A percentile compares a stretch with the other conserved stretches of the same genome.
phyloP scores from a whole-genome alignment of 495 filamentous ascomycete species.

The Penicillium paradoxum region DNA sequence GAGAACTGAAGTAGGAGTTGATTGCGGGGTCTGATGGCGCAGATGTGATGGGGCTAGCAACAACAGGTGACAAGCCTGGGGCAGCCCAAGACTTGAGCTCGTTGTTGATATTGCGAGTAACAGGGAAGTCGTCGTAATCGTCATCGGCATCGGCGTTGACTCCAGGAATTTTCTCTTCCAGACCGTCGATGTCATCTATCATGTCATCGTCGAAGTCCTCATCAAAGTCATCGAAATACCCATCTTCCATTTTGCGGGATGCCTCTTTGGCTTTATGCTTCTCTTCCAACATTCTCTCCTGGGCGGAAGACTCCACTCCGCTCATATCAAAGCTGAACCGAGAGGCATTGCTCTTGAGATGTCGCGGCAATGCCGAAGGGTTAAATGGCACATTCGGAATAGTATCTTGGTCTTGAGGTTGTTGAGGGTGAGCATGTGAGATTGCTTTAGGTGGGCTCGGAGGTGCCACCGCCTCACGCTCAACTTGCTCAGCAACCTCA shows the following conservation, averaged over 20 bases:
- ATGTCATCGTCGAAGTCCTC: constrained; percentile 64
- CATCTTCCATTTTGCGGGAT: constrained; percentile 40
- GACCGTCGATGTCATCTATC: constrained; percentile 63
- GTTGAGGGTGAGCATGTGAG: constrained; percentile 4
- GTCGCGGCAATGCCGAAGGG: constrained; percentile 53
- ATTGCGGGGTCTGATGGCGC: constrained; percentile 12
- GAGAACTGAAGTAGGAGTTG: neutral
- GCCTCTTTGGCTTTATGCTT: constrained; percentile 70
- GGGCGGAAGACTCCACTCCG: constrained; percentile 66
- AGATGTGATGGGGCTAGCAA: constrained; percentile 34
- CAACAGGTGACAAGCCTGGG: constrained; percentile 34
- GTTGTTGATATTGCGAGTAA: constrained; percentile 20
- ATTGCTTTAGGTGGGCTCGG: neutral
- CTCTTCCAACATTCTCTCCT: constrained; percentile 83
- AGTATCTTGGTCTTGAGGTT: constrained; percentile 30
- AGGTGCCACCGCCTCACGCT: neutral
- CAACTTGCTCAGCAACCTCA: constrained; percentile 7
- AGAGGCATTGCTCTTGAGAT: constrained; percentile 82
- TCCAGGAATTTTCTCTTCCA: constrained; percentile 73
- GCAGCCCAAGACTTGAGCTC: constrained; percentile 36
- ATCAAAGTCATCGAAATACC: constrained; percentile 45
- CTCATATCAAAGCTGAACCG: constrained; percentile 89
- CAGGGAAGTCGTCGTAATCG: constrained; percentile 28
- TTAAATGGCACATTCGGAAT: constrained; percentile 38
- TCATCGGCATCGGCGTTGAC: constrained; percentile 64